Conservation (phyloP, 805 yeast species). For the Yarrowia sp. region DNA sequence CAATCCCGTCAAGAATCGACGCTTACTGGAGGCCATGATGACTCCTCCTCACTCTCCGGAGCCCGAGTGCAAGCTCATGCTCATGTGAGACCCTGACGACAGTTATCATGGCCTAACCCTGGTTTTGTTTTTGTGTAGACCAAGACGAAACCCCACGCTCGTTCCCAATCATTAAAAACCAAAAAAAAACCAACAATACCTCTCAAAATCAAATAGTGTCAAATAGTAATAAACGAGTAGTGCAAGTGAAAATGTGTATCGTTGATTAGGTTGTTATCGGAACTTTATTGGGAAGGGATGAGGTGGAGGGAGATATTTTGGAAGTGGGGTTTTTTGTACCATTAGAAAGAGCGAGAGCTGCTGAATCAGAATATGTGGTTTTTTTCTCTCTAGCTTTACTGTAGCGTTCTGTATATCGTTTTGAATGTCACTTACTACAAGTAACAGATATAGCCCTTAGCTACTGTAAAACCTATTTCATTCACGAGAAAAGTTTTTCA, state of each 20-base stretch:
- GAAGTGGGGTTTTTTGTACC: too few species aligned
- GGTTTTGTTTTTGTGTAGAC: background rate
- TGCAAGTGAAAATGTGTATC: background rate
- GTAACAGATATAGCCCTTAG: too few species aligned
- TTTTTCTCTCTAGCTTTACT: too few species aligned
- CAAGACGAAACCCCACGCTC: background rate
- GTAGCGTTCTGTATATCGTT: too few species aligned
- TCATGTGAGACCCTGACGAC: constrained; percentile 20
- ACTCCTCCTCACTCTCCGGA: constrained; percentile 25
- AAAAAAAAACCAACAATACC: background rate
- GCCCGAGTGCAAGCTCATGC: constrained; percentile 23
- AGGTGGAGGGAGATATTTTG: background rate
- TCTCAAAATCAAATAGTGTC: background rate
- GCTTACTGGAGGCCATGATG: constrained; percentile 25
- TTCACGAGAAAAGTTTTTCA: too few species aligned
- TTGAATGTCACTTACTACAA: too few species aligned
- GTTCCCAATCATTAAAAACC: background rate
- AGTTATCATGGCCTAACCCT: constrained; percentile 19
- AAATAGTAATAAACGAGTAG: background rate
- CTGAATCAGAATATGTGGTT: too few species aligned
- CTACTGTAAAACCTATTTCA: too few species aligned
- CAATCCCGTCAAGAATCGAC: constrained; percentile 22
- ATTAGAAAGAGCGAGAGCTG: too few species aligned
- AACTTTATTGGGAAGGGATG: background rate
- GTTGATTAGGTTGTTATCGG: constrained; percentile 1